A percentile compares a stretch with the other conserved stretches of the same genome.
phyloP scores from a whole-genome alignment of 176 grass and related monocot genomes.

The Hyparrhenia diplandra region DNA sequence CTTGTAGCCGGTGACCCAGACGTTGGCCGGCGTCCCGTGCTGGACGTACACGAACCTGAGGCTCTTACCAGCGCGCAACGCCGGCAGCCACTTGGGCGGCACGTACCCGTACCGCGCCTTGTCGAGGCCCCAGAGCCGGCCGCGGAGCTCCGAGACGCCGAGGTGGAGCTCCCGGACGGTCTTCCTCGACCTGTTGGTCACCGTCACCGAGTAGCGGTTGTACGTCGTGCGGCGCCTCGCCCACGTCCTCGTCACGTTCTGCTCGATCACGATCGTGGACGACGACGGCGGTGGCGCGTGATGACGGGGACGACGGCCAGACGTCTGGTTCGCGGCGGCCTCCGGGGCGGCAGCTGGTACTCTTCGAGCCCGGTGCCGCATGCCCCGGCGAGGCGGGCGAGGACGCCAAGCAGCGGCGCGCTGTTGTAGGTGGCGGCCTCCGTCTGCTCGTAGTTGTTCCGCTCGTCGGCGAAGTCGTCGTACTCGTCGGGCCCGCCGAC shows the following conservation, averaged over 20 bases:
- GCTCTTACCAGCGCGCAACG: conserved; percentile 52
- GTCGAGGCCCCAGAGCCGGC: conserved; percentile 67
- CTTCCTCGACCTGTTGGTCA: conserved; percentile 78
- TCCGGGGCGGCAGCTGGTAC: conserved; percentile 35
- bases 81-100: conserved; percentile 57
- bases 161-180: conserved; percentile 66
- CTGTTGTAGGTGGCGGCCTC: conserved; percentile 91
- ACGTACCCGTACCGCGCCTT: conserved; percentile 65
- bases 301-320: neutral
- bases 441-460: conserved; percentile 92
- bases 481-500: conserved; percentile 86
- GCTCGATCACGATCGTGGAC: conserved; percentile 38
- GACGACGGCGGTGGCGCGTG: neutral
- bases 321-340: conserved; percentile 5
- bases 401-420: conserved; percentile 78
- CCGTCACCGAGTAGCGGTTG: conserved; percentile 48
- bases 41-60: conserved; percentile 80
- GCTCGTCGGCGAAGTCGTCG: conserved; percentile 81
- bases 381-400: conserved; percentile 69
- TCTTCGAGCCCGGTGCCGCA: conserved; percentile 39
- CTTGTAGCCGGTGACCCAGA: conserved; percentile 74
- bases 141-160: conserved; percentile 47
- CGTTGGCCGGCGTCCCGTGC: conserved; percentile 40
- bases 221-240: conserved; percentile 36
- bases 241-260: conserved; percentile 66